Percentiles rank a stretch among this genome's conserved stretches.
Evolutionary conservation across 106 monocot species (phyloP).

Genomic region (Ottelia alismoides): DNA sequence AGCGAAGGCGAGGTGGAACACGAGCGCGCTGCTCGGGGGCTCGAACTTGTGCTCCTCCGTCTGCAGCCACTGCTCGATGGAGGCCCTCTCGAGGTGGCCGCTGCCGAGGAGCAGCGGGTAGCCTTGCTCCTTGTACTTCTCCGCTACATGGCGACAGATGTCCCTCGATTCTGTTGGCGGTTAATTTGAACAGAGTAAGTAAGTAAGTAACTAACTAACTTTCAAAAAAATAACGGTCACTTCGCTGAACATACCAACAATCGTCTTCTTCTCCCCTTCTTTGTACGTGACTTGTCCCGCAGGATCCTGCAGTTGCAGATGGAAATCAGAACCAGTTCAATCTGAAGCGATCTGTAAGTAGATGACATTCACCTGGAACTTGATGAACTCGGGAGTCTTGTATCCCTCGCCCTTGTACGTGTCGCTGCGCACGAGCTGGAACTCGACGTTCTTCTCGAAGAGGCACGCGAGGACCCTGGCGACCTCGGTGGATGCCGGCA

Average conservation of each 20-base stretch:
- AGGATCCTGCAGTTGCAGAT: too few species aligned
- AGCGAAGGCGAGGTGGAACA: conserved; percentile 11
- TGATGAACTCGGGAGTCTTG: too few species aligned
- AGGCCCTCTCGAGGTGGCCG: conserved; percentile 3
- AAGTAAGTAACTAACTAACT: too few species aligned
- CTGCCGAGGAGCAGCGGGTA: conserved; percentile 1
- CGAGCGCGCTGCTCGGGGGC: conserved; percentile 5
- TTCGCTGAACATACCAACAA: background rate
- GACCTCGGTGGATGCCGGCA: too few species aligned
- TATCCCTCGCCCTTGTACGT: too few species aligned
- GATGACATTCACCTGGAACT: too few species aligned
- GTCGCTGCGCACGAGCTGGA: too few species aligned
- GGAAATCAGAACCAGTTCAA: too few species aligned
- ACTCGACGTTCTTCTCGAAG: too few species aligned
- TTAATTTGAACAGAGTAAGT: background rate
- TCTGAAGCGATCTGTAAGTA: too few species aligned
- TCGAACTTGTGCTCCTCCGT: conserved; percentile 7
- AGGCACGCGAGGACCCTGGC: too few species aligned
- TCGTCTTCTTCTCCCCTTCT: conserved; percentile 6
- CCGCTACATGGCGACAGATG: conserved; percentile 6
- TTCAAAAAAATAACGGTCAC: conserved; percentile 2
- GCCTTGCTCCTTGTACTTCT: conserved; percentile 7
- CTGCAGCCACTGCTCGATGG: conserved; percentile 8
- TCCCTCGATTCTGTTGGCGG: conserved; percentile 2
- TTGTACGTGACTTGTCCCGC: conserved; percentile 5